Percentiles rank a stretch among this genome's conserved stretches.
Conservation (phyloP, 352 stramenopile genomes). For the Phytophthora sansomeana region DNA sequence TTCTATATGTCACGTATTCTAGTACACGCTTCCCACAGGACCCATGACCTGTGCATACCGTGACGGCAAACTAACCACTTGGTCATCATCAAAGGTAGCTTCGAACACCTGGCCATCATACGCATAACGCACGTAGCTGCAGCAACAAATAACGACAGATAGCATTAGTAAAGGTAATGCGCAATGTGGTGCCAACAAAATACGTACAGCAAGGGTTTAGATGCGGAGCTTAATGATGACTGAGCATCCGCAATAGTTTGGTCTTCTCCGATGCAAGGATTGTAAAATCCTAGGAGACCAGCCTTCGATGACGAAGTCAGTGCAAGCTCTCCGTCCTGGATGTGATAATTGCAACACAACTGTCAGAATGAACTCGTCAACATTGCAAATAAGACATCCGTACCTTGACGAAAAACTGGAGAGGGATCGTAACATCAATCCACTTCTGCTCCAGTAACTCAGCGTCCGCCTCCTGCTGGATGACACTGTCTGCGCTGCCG, state of each 20-base stretch:
- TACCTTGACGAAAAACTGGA: constrained; percentile 87
- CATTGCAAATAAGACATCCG: constrained; percentile 1
- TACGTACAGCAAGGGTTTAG: constrained; percentile 71
- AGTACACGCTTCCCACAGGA: constrained; percentile 68
- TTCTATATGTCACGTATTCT: constrained; percentile 31
- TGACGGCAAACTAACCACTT: constrained; percentile 76
- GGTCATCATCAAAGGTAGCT: constrained; percentile 81
- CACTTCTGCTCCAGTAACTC: constrained; percentile 57
- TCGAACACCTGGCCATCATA: constrained; percentile 81
- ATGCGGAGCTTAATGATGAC: constrained; percentile 9
- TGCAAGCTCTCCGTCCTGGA: constrained; percentile 64
- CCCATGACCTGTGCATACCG: constrained; percentile 80
- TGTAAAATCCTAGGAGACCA: constrained; percentile 83
- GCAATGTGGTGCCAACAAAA: background rate
- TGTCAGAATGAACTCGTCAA: constrained; percentile 2
- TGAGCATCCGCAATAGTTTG: constrained; percentile 49
- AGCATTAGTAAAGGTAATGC: background rate
- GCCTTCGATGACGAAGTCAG: constrained; percentile 70
- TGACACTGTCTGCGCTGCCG: constrained; percentile 18
- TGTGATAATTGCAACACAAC: constrained; percentile 4
- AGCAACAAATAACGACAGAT: constrained; percentile 3
- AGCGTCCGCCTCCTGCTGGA: constrained; percentile 26
- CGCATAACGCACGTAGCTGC: constrained; percentile 81
- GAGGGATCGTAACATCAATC: constrained; percentile 80
- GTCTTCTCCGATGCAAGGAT: constrained; percentile 67